phyloP scores from a whole-genome alignment of 805 yeast genomes.

The Torulaspora maleeae region DNA sequence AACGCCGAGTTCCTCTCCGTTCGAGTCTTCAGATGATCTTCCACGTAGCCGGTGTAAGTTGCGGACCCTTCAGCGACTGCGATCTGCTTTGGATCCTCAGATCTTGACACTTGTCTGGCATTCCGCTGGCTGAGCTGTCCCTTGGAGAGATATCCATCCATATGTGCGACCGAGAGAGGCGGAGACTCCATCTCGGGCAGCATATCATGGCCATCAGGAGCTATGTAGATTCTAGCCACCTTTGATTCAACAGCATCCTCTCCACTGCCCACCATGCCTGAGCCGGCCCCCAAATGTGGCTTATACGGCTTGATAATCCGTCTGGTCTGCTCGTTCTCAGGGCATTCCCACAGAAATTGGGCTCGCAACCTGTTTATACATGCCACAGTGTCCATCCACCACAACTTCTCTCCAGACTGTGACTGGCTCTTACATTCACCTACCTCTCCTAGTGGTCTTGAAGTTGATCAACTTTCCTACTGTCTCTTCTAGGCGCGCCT shows the following conservation, averaged over 20 bases:
- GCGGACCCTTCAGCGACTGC: not conserved
- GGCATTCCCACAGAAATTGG: conserved; percentile 27
- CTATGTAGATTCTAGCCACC: conserved; percentile 18
- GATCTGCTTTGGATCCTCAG: not conserved
- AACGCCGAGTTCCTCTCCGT: not conserved
- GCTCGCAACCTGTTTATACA: conserved; percentile 31
- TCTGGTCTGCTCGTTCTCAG: conserved; percentile 31
- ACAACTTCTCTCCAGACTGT: not conserved
- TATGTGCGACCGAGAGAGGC: conserved; percentile 25
- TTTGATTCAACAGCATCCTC: not conserved
- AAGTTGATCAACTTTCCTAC: not conserved
- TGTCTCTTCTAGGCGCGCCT: not conserved
- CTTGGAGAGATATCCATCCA: conserved; percentile 17
- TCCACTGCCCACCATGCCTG: no score
- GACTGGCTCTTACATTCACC: not conserved
- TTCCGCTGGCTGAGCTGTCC: conserved; percentile 5
- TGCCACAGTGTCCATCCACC: conserved; percentile 25
- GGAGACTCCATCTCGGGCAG: conserved; percentile 29
- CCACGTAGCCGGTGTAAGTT: not conserved
- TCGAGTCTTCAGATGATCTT: not conserved
- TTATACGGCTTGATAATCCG: conserved; percentile 30
- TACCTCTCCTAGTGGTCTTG: not conserved
- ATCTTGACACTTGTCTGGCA: not conserved
- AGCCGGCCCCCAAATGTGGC: conserved; percentile 2
- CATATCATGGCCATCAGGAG: conserved; percentile 21